Percentiles rank a stretch among this genome's conserved stretches.
phyloP scores from a whole-genome alignment of 176 grass and related monocot genomes.

The Tillandsia fasciculata region DNA sequence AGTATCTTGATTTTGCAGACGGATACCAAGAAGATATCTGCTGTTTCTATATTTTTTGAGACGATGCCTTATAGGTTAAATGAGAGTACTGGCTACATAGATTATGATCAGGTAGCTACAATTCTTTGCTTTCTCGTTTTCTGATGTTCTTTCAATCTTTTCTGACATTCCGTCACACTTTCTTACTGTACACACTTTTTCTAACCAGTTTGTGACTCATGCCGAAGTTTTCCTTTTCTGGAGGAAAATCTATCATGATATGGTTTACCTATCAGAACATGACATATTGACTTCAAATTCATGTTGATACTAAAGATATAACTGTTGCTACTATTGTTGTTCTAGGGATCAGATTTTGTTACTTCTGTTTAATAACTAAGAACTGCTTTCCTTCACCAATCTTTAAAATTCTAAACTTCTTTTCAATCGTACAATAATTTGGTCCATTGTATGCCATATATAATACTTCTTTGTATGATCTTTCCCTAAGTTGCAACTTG shows the following conservation, averaged over 20 bases:
- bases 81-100: slow-evolving; percentile 97
- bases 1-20: slow-evolving; percentile 53
- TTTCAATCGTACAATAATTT: too few species aligned
- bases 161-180: neutral
- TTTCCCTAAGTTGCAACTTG: neutral
- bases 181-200: neutral
- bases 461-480: too few species aligned
- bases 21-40: slow-evolving; percentile 99
- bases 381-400: too few species aligned
- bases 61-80: slow-evolving; percentile 98
- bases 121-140: slow-evolving; percentile 6
- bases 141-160: neutral
- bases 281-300: too few species aligned
- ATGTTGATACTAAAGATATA: too few species aligned
- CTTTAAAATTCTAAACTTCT: too few species aligned
- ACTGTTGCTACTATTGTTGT: too few species aligned
- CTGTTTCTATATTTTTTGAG: slow-evolving; percentile 97
- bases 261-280: too few species aligned
- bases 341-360: too few species aligned
- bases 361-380: too few species aligned
- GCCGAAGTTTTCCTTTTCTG: neutral
- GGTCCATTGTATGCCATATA: too few species aligned
- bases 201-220: neutral
- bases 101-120: slow-evolving; percentile 79
- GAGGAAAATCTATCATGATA: too few species aligned